phyloP scores from a whole-genome alignment of 169 alveolate genomes.

The Plasmodium cynomolgi region DNA sequence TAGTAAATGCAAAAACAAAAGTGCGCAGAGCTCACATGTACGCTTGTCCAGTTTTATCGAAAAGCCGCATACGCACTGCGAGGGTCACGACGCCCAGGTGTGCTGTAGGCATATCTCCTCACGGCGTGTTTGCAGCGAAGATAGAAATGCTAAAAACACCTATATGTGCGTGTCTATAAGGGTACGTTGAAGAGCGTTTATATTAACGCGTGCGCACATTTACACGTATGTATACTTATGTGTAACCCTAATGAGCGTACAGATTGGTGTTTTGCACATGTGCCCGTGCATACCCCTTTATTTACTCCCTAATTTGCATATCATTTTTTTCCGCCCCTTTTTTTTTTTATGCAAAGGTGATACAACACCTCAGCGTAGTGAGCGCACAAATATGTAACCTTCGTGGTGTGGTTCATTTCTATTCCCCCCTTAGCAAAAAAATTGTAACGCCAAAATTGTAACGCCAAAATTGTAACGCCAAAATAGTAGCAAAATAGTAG shows the following conservation, averaged over 20 bases:
- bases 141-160: neutral
- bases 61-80: neutral
- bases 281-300: neutral
- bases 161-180: neutral
- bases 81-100: neutral
- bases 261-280: slow-evolving; percentile 1
- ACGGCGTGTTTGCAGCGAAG: neutral
- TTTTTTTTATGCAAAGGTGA: neutral
- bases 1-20: neutral
- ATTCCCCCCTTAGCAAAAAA: neutral
- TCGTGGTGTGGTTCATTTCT: neutral
- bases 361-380: neutral
- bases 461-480: no score
- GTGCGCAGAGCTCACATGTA: neutral
- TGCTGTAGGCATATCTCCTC: neutral
- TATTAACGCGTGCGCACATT: neutral
- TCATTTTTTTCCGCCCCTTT: slow-evolving; percentile 3
- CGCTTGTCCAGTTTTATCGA: neutral
- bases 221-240: neutral
- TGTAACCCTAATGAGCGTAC: neutral
- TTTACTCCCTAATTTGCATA: neutral
- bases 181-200: neutral
- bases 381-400: neutral
- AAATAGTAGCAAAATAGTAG: neutral
- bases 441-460: neutral